Evolutionary conservation across 192 early-diverging fungal species (phyloP), one percentile per base, ranked within the genome.

Genomic region (Coemansia sp.): DNA sequence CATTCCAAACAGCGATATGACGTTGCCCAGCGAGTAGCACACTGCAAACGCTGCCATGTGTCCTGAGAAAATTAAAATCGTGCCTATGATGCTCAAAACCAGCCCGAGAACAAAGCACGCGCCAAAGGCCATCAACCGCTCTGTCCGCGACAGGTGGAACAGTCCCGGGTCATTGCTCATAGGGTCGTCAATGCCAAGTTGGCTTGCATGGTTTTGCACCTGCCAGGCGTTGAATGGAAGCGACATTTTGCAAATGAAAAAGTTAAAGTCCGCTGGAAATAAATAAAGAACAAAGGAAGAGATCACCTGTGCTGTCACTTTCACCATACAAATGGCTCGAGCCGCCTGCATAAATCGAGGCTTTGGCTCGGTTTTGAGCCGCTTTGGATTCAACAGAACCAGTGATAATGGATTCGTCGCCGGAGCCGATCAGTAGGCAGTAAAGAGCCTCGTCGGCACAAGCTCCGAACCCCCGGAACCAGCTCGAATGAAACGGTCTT

Each of bases 11-110:
- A 98, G 65, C 26, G 94, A 92, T 19, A 96, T 59, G 19, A 96
- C 62, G 72, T 98, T 98, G 50, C 96, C 96, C 14, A 94, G 63
- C 47, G 91, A 92, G 71, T 96, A 98, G 47, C 95, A 82, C 38
- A 94, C 82, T 20, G 96, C 96, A 85, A 96, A 98, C 6, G 83
- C 86, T 8, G 85, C 68, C 49, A 93, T 62, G 37, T 86, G 74
- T 6, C 82, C 87, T 21, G 85, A 66, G 80, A 81, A 81, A 4
- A 81, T 71, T 17, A 81, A 62, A 1, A 71, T 57, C 86, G 69
- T 64, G 26, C 92, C 91, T 66, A 95, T 59, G 58, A 95, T 73
- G 14, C 87, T 87, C 65, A 98, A 80, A 11, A 91, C 62, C 59
- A 94, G 88, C 0, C 96, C 96, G 5, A 85, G 61, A 21, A 89